phyloP scores from a whole-genome alignment of 257 asterid species.

The Solanum lignicaule region DNA sequence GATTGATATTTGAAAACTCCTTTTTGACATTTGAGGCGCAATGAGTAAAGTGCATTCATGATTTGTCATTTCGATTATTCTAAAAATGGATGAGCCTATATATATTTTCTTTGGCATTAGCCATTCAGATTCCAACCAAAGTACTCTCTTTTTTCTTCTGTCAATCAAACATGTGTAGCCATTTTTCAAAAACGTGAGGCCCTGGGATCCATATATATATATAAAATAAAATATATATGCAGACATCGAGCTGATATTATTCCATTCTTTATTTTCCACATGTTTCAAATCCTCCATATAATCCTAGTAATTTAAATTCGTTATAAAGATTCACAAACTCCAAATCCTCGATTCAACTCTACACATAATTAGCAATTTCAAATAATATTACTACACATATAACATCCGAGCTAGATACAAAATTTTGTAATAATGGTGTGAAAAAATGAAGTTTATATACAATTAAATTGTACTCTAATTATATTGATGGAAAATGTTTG shows the following conservation, averaged over 20 bases:
- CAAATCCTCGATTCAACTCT: background rate
- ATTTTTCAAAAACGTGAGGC: background rate
- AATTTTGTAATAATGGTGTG: rapidly evolving
- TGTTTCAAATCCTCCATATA: background rate
- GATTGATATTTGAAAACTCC: background rate
- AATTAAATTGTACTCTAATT: too few species aligned
- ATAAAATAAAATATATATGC: too few species aligned
- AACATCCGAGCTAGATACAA: background rate
- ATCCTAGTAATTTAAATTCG: too few species aligned
- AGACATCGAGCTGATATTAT: background rate
- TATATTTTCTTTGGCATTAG: background rate
- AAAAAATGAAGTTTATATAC: too few species aligned
- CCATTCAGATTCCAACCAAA: background rate
- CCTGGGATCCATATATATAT: background rate
- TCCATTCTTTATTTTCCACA: background rate
- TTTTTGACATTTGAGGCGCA: background rate
- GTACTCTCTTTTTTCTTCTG: background rate
- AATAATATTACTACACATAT: background rate
- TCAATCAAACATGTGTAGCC: background rate
- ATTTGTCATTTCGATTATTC: background rate
- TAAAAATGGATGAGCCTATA: background rate
- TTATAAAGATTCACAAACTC: background rate
- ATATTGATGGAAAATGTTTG: background rate
- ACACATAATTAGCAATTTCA: background rate
- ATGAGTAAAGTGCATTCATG: background rate